Conservation (phyloP, 441 rosid genomes). For the Croton setiger region DNA sequence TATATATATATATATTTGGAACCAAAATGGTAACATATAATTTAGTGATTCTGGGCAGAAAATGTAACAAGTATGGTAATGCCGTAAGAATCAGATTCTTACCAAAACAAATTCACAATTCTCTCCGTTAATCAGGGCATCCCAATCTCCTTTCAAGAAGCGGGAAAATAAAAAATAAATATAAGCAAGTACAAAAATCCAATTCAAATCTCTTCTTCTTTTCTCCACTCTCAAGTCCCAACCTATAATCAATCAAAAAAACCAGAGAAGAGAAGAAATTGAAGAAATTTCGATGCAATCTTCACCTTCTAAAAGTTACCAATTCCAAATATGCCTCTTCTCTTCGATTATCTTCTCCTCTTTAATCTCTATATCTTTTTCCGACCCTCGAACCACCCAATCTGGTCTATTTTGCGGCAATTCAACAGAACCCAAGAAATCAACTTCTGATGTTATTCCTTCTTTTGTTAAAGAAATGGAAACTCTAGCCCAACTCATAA, state of each 20-base stretch:
- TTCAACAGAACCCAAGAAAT: constrained; percentile 7
- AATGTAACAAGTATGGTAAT: too few relatives aligned
- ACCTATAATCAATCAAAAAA: not conserved
- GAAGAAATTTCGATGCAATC: not conserved
- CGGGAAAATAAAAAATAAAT: not conserved
- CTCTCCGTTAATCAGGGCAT: not conserved
- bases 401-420: constrained; percentile 57
- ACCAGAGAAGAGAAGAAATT: not conserved
- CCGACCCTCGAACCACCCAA: constrained; percentile 47
- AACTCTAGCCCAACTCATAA: constrained; percentile 37
- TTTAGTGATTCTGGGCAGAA: too few relatives aligned
- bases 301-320: not conserved
- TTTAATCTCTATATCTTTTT: constrained; percentile 20
- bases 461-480: constrained; percentile 62
- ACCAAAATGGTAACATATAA: too few relatives aligned
- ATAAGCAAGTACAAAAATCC: not conserved
- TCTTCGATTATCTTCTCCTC: constrained; percentile 11
- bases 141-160: not conserved
- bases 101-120: too few relatives aligned
- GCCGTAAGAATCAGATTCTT: too few relatives aligned
- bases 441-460: constrained; percentile 35
- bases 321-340: constrained; percentile 9
- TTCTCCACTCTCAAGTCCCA: not conserved
- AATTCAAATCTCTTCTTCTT: not conserved
- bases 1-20: too few relatives aligned